A percentile compares a stretch with the other conserved stretches of the same genome.
phyloP scores from a whole-genome alignment of 345 rosid genomes.

The Aurinia saxatilis region DNA sequence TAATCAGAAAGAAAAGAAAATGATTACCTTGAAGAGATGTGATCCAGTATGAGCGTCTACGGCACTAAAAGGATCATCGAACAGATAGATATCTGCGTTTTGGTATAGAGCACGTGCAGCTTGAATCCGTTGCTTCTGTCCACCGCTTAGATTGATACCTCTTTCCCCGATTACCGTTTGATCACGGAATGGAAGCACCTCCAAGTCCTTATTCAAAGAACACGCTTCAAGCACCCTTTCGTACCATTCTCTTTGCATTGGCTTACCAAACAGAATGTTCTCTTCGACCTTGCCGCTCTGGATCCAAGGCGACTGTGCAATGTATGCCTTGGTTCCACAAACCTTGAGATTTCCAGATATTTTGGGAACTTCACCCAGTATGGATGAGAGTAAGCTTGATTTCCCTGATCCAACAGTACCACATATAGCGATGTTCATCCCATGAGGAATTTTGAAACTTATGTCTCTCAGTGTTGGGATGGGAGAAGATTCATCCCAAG shows the following conservation, averaged over 20 bases:
- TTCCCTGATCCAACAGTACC: constrained; percentile 78
- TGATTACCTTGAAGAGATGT: constrained; percentile 56
- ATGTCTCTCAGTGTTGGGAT: constrained; percentile 42
- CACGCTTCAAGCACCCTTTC: constrained; percentile 51
- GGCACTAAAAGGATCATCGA: constrained; percentile 77
- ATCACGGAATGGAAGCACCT: constrained; percentile 50
- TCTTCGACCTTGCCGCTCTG: constrained; percentile 66
- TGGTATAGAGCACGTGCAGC: constrained; percentile 70
- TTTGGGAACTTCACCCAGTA: constrained; percentile 62
- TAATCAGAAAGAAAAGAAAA: constrained; percentile 2
- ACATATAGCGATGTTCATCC: constrained; percentile 67
- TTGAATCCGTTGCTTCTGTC: constrained; percentile 81
- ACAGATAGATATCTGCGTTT: constrained; percentile 55
- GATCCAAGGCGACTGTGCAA: constrained; percentile 78
- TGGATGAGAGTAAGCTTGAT: constrained; percentile 68
- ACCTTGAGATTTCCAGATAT: constrained; percentile 48
- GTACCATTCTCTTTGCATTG: constrained; percentile 36
- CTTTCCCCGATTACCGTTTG: constrained; percentile 68
- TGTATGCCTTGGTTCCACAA: constrained; percentile 60
- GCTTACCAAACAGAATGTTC: constrained; percentile 59
- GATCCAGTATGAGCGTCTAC: constrained; percentile 78
- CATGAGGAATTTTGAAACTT: constrained; percentile 35
- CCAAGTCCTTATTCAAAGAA: constrained; percentile 53
- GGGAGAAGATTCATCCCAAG: constrained; percentile 47
- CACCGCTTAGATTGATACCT: constrained; percentile 84